Conservation (phyloP, 257 asterid genomes). For the Linaria vulgaris region DNA sequence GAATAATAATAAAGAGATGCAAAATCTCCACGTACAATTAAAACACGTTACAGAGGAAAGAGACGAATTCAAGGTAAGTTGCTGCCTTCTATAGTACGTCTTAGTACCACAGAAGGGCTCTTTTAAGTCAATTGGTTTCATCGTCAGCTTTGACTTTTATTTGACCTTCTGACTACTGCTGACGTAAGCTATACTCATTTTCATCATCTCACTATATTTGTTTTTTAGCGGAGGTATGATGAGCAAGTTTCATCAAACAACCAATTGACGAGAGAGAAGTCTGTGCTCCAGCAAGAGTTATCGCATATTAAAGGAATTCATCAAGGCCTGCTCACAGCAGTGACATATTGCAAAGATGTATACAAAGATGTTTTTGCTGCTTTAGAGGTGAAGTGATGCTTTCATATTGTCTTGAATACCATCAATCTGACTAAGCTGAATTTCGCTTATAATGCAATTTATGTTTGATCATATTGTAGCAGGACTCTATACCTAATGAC, state of each 20-base stretch:
- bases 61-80: slow-evolving; percentile 73
- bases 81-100: neutral
- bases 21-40: slow-evolving; percentile 63
- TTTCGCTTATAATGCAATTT: slow-evolving; percentile 13
- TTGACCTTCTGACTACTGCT: neutral
- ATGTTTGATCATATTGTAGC: slow-evolving; percentile 24
- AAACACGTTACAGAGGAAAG: slow-evolving; percentile 65
- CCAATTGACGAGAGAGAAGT: slow-evolving; percentile 50
- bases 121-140: slow-evolving; percentile 5
- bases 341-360: slow-evolving; percentile 56
- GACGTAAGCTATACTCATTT: neutral
- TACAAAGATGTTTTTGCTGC: slow-evolving; percentile 55
- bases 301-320: slow-evolving; percentile 50
- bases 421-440: slow-evolving; percentile 5
- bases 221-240: slow-evolving; percentile 52
- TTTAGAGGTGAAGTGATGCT: slow-evolving; percentile 62
- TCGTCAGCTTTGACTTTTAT: neutral
- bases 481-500: slow-evolving; percentile 58
- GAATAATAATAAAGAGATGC: slow-evolving; percentile 55
- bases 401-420: slow-evolving; percentile 14
- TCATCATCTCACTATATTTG: slow-evolving; percentile 25
- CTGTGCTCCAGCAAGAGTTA: slow-evolving; percentile 65
- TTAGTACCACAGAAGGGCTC: slow-evolving; percentile 3
- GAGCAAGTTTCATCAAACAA: slow-evolving; percentile 53
- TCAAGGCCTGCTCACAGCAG: slow-evolving; percentile 48